Evolutionary conservation across 148 eudicot species (phyloP).

Genomic region (Vaccinium darrowii): DNA sequence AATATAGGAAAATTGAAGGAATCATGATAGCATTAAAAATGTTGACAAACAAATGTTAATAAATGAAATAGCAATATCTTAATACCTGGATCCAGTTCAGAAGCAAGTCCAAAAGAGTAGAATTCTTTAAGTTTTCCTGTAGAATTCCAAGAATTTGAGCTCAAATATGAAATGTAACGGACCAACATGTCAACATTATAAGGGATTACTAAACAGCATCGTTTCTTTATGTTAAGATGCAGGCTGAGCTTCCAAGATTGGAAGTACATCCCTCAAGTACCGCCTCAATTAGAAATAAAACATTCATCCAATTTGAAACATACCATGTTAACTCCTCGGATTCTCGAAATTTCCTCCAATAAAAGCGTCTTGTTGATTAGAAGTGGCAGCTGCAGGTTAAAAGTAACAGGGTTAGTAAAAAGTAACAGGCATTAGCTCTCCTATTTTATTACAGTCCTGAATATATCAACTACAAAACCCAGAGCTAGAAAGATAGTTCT

Average conservation of each 20-base stretch:
- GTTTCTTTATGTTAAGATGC: neutral
- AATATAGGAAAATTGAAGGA: neutral
- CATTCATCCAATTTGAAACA: constrained; percentile 17
- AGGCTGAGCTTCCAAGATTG: neutral
- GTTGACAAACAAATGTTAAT: neutral
- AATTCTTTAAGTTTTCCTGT: constrained; percentile 51
- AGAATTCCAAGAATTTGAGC: constrained; percentile 21
- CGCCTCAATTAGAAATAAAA: neutral
- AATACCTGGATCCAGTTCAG: constrained; percentile 88
- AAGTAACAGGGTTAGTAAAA: constrained; percentile 8
- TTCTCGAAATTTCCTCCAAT: constrained; percentile 60
- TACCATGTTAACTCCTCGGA: constrained; percentile 57
- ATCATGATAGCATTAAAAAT: neutral
- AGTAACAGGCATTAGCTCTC: neutral
- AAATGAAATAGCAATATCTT: neutral
- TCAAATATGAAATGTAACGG: neutral
- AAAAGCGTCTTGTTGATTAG: constrained; percentile 58
- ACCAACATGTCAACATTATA: neutral
- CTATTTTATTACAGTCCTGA: neutral
- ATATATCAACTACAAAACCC: constrained; percentile 9
- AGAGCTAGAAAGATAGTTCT: constrained; percentile 11
- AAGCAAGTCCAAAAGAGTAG: constrained; percentile 73
- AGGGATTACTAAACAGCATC: neutral
- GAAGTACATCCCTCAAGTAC: neutral
- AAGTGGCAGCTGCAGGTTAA: constrained; percentile 67